Base-by-base conservation (phyloP, 2,329 filamentous ascomycete genomes). In the Xylaria sp. region DNA sequence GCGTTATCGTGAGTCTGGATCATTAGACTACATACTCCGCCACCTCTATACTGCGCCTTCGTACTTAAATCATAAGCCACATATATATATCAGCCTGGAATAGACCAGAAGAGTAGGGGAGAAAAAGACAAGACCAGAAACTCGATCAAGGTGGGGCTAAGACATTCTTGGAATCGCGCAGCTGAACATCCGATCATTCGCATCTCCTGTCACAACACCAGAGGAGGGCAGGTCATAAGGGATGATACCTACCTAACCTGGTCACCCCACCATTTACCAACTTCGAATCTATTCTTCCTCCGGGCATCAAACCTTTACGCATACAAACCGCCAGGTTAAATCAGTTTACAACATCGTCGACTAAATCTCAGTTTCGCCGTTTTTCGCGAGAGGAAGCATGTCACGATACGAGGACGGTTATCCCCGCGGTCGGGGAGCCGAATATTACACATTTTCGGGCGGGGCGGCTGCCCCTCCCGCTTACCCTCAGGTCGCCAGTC, bases 371-470 rank as follows among this genome's bases (percentile, higher is more conserved):
- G 17, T 12, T 50, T 53, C 12, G 19, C 45, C 36, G 21, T 45
- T 58, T 53, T 64, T 58, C 64, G 61, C 50, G 8, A 47, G 27
- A 54, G 32, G 4, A 12, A 65, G 17, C 27, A 77, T 77, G 75
- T 75, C 75, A 59, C 75, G 69, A 36, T 73, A 77, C 72, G 73
- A 74, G 34, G 72, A 74, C 64, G 66, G 53, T 30, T 61, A 67
- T 34, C 61, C 66, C 34, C 73, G 72, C 59, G 70, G 73, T 11
- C 72, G 62, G n/a, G 69, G 65, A 24, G 64, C 62, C 54, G 69
- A 72, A 12, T 65, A 73, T 19, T 74, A 75, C 62, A 50, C 58
- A 48, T 69, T 75, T 58, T 60, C 72, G 6, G 59, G 58, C 24
- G 65, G 53, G 3, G 47, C 50, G 19, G 64, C 50, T 4, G 19